Conservation (phyloP, 495 filamentous ascomycete genomes). For the Neurospora africana region DNA sequence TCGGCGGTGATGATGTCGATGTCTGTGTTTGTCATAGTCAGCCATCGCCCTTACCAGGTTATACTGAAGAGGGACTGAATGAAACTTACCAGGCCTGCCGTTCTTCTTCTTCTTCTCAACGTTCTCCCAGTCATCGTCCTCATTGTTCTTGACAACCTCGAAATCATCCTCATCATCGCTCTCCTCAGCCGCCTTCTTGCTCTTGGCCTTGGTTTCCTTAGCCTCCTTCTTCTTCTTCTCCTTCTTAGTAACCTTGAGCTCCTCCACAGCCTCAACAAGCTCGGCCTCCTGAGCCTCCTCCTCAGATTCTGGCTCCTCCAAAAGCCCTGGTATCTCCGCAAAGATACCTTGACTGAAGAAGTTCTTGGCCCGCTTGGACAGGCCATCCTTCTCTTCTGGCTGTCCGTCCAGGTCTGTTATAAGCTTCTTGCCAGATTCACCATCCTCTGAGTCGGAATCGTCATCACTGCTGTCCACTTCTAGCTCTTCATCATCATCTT, state of each 20-base stretch:
- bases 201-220: conserved; percentile 8
- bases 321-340: conserved; percentile 57
- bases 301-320: conserved; percentile 43
- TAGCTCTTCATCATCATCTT: conserved; percentile 33
- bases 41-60: conserved; percentile 10
- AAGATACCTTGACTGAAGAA: conserved; percentile 98
- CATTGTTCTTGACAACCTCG: conserved; percentile 43
- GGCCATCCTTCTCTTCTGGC: conserved; percentile 35
- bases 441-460: conserved; percentile 40
- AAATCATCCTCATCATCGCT: conserved; percentile 32
- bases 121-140: conserved; percentile 58
- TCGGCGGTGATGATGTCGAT: conserved; percentile 99
- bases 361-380: conserved; percentile 71
- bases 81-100: conserved; percentile 53
- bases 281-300: conserved; percentile 30
- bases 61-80: neutral
- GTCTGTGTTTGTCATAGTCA: conserved; percentile 41
- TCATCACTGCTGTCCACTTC: conserved; percentile 47
- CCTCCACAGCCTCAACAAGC: conserved; percentile 2
- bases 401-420: conserved; percentile 42
- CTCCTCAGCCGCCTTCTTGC: conserved; percentile 18
- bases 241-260: conserved; percentile 3
- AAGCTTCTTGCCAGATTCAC: conserved; percentile 27
- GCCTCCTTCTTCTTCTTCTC: conserved; percentile 6
- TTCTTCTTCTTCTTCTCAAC: conserved; percentile 55